phyloP scores from a whole-genome alignment of 768 basidiomycete species.

The Boletus speciosus region DNA sequence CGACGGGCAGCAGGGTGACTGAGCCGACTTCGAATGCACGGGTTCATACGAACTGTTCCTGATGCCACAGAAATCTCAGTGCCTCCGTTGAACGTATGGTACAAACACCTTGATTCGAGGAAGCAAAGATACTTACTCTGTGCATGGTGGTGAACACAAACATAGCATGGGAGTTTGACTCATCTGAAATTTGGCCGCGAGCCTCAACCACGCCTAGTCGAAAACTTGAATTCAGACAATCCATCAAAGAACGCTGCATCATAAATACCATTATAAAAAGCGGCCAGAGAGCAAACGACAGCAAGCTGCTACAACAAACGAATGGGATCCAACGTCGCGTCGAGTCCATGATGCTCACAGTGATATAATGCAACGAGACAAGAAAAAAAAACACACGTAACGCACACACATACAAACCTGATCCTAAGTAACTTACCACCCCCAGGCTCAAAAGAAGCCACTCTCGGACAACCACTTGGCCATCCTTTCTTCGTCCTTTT shows the following conservation, averaged over 20 bases:
- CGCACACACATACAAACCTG: not conserved
- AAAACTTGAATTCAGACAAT: not conserved
- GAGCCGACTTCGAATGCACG: too few relatives aligned
- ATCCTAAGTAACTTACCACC: too few relatives aligned
- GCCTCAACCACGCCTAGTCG: too few relatives aligned
- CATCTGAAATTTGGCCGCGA: too few relatives aligned
- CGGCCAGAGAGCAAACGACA: not conserved
- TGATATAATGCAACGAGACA: conserved; percentile 3
- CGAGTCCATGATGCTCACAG: conserved; percentile 4
- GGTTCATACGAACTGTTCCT: too few relatives aligned
- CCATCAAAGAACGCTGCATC: not conserved
- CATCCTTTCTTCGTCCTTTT: conserved; percentile 51
- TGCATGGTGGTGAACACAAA: too few relatives aligned
- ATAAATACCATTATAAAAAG: conserved; percentile 14
- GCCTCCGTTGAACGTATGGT: too few relatives aligned
- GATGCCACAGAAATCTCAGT: too few relatives aligned
- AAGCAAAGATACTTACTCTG: too few relatives aligned
- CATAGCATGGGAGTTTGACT: too few relatives aligned
- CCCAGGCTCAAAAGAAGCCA: conserved; percentile 33
- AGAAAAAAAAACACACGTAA: not conserved
- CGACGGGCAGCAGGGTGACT: too few relatives aligned
- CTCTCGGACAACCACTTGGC: conserved; percentile 38
- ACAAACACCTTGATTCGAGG: too few relatives aligned
- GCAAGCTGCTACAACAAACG: not conserved
- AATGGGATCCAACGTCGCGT: not conserved